These are phyloP conservation scores for Aegilops umbellulata DNA, from an alignment of 176 grass and related monocot species.

Conservation along the genomic window DNA sequence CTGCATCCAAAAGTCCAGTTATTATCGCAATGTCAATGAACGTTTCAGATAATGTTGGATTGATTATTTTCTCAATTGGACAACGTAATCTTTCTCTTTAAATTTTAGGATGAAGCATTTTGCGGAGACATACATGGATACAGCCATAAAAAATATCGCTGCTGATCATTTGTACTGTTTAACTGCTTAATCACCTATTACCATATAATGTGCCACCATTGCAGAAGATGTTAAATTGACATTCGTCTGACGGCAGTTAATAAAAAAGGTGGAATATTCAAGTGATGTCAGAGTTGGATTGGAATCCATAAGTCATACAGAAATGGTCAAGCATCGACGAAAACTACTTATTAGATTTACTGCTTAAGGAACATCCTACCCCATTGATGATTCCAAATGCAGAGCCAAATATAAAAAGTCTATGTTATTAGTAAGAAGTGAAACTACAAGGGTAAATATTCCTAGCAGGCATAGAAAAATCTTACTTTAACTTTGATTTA, in stretches of 20 bases:
- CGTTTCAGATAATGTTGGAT: conserved; percentile 11
- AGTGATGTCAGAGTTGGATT: neutral
- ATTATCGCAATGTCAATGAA: conserved; percentile 6
- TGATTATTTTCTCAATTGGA: neutral
- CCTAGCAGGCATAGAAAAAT: neutral
- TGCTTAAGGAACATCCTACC: neutral
- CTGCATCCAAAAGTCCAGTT: conserved; percentile 44
- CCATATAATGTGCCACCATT: neutral
- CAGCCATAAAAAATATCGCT: neutral
- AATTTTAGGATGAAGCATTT: conserved; percentile 12
- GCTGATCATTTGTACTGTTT: neutral
- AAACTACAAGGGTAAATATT: neutral
- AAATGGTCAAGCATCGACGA: neutral
- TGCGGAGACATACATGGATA: neutral
- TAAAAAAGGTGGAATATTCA: neutral
- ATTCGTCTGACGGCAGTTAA: neutral
- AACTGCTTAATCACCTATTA: neutral
- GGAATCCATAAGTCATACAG: neutral
- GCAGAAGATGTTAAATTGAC: neutral
- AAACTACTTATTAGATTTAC: neutral
- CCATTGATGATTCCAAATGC: neutral
- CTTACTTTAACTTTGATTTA: conserved; percentile 91
- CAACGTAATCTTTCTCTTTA: neutral
- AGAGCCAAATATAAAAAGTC: neutral
- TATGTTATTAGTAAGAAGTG: neutral